Base-by-base conservation (phyloP, 148 eudicot species). In the Rhododendron griersonianum region DNA sequence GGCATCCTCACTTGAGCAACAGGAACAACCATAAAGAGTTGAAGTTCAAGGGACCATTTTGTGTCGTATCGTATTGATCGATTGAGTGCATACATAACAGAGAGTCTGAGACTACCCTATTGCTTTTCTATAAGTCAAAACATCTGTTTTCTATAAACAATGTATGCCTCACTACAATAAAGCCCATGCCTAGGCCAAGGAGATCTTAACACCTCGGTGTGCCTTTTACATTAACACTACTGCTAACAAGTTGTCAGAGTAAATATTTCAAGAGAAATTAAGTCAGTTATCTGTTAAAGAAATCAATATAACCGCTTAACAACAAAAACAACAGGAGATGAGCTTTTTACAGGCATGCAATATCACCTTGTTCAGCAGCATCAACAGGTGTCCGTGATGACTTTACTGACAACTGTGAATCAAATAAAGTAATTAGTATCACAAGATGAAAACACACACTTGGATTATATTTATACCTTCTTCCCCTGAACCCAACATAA, bases 331-430 rank as follows among this genome's bases (percentile, higher is more conserved):
- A 79, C 86, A 86, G 61, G 87, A 89, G 50, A 78, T 33, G 7
- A 83, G 47, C 61, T 80, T 87, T 71, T 69, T 61, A 45, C 61
- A 61, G 53, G 78, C 15, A 81, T 76, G 81, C 71, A 50, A 83
- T 28, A 87, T 91, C 89, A 97, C 99, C 99, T 97, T 97, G 95
- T 88, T 94, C 98, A 84, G 86, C 90, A 83, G 95, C 90, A 88
- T 95, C 91, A 59, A 89, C 89, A 86, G 93, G 84, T 41, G 92
- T 79, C 19, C 87, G 89, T 45, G 90, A 76, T 81, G 93, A 90
- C 92, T 87, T 93, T 86, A 90, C 96, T 84, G 98, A 91, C 89
- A 97, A 87, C 98, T 97, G 94, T 87, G 88, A 90, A 82, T 79
- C 78, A 79, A 91, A 41, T 30, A 89, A 86, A 81, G 77, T 73